Base-by-base conservation (phyloP, 2,329 filamentous ascomycete species). In the Aspergillus uvarum region DNA sequence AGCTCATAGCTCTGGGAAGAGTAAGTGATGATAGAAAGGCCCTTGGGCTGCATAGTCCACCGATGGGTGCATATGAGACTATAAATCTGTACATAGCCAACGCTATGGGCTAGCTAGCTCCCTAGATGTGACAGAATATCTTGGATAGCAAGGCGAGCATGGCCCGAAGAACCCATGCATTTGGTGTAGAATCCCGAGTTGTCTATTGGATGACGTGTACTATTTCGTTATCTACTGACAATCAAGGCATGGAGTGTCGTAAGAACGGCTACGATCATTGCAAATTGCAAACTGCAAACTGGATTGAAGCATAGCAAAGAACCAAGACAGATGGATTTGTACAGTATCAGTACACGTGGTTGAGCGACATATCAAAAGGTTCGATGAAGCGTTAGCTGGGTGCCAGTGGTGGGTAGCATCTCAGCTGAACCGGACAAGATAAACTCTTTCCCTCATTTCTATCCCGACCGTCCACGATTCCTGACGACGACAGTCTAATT, bases 331-430 rank as follows among this genome's bases (percentile, higher is more conserved):
- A 72, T 75, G 68, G 68, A 75, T 77, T 76, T 76, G 71, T 77
- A 76, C 74, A 76, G 60, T 75, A 76, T 72, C 69, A 72, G 72
- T 76, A 76, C 73, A 74, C 66, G 66, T 70, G 66, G 67, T 65
- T 52, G 60, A 63, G 59, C 58, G 59, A 58, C 63, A 64, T 69
- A 64, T 64, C 63, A 65, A 61, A 63, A 61, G 62, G 60, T 58
- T 62, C 63, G 66, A 63, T 62, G 63, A 65, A 68, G 58, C 59
- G 63, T 61, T 60, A 62, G 62, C 67, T 63, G 59, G 62, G 59
- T 59, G 56, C 55, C 65, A 65, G 59, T 61, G 57, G 67, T 16
- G 32, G 14, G 32, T 65, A 63, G 50, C 51, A 61, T 53, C 50
- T 50, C 61, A 51, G 59, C 59, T 44, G 42, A 62, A 61, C 56